A percentile compares a stretch with the other conserved stretches of the same genome.
These are phyloP conservation scores for Teratosphaeria gauchensis DNA, from an alignment of 2,329 filamentous ascomycete genomes.

Conservation along the genomic window DNA sequence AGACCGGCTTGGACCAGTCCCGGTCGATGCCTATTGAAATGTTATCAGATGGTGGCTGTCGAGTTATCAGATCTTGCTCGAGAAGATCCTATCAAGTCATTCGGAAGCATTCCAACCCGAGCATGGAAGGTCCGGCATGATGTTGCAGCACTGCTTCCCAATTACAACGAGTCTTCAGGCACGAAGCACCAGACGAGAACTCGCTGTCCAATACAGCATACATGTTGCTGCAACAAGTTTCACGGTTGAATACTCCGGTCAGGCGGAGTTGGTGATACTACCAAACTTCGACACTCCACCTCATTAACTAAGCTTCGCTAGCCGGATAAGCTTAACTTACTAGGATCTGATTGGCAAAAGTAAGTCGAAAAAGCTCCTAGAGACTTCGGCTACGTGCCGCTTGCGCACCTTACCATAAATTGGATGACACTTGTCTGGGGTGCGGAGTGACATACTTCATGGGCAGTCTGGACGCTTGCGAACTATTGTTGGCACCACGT, in stretches of 20 bases:
- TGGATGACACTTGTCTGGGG: too few relatives aligned
- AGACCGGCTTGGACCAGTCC: neutral
- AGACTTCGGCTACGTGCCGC: neutral
- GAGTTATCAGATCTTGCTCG: neutral
- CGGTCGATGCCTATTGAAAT: neutral
- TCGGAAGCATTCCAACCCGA: neutral
- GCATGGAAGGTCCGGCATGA: neutral
- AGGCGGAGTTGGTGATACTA: neutral
- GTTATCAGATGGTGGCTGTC: too few relatives aligned
- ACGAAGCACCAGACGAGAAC: neutral
- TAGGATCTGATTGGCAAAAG: neutral
- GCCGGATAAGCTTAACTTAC: neutral
- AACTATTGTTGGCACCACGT: neutral
- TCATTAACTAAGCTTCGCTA: neutral
- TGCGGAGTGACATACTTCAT: neutral
- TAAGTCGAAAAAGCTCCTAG: neutral
- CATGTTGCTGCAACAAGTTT: neutral
- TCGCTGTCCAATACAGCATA: neutral
- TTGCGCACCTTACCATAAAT: too few relatives aligned
- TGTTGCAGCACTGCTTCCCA: neutral
- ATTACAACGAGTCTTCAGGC: neutral
- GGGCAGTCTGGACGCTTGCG: neutral
- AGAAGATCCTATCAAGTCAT: too few relatives aligned
- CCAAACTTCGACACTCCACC: neutral
- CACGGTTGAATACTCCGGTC: neutral